Evolutionary conservation across 495 filamentous ascomycete species (phyloP), one percentile per base, ranked within the genome.

Genomic region (Hypomontagnella submonticulosa): DNA sequence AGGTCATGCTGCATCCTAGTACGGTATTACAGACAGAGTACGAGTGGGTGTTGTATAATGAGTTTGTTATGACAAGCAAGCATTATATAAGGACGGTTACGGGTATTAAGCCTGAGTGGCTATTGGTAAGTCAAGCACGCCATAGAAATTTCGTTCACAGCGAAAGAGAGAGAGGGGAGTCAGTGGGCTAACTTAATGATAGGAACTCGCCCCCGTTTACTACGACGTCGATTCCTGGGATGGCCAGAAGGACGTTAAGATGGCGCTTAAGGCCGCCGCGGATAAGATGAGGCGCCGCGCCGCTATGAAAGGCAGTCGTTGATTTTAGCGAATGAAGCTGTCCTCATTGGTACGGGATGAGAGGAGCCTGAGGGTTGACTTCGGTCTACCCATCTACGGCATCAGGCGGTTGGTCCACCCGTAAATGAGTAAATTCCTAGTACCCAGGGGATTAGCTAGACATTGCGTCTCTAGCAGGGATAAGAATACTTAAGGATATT

Each of bases 21-120:
- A 96, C 92, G 3, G 91, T 93, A 8, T 80, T 99, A 10, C 84
- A 83, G 43, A 87, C 90, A 54, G 93, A 97, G 12, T 90, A 88
- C 61, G 95, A 97, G 69, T 99, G 96, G 96, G 90, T 99, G 27
- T 80, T 99, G 0, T 99, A 99, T 76, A 97, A 99, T 72, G 95
- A 99, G 75, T 99, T 97, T 69, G 96, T 98, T 4, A 87, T 99
- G 56, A 99, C 95, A 0, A 92, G 88, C 7, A 98, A 98, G 84
- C 96, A 97, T 76, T 99, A 96, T 59, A 84, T 90, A 34, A 74
- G 88, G 30, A 90, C 86, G 4, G 85, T 89, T 38, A 90, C 87
- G 13, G 81, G 84, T 10, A 85, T 90, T 30, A 83, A 82, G 57
- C 84, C 87, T 1, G 91, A 95, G 70, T 99, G 95, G 95, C 83